These are phyloP conservation scores for Aplosporella prunicola DNA, from an alignment of 2,329 filamentous ascomycete genomes.

Conservation along the genomic window DNA sequence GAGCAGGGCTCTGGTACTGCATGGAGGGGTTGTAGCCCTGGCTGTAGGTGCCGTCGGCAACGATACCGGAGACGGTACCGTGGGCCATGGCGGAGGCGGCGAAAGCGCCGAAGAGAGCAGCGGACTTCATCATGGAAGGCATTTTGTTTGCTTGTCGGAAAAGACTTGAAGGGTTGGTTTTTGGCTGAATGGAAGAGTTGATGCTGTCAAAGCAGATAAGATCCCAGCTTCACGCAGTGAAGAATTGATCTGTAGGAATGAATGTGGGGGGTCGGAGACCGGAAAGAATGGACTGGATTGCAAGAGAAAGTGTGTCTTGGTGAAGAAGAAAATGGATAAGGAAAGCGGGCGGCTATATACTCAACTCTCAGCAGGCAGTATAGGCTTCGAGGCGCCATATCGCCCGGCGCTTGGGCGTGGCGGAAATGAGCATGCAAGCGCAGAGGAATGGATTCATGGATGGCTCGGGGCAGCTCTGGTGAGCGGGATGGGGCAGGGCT, in stretches of 20 bases:
- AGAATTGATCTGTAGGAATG: slow-evolving; percentile 9
- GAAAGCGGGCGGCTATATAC: background rate
- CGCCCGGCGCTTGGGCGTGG: background rate
- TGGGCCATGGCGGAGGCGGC: slow-evolving; percentile 37
- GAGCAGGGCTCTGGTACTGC: slow-evolving; percentile 28
- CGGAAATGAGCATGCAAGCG: slow-evolving; percentile 3
- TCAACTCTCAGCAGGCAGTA: background rate
- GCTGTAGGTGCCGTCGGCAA: slow-evolving; percentile 40
- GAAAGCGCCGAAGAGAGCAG: slow-evolving; percentile 22
- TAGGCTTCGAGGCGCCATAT: background rate
- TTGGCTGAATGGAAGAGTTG: slow-evolving; percentile 8
- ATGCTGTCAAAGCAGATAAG: slow-evolving; percentile 11
- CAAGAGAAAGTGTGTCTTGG: slow-evolving; percentile 8
- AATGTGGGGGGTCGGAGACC: slow-evolving; percentile 10
- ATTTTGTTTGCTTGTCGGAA: slow-evolving; percentile 16
- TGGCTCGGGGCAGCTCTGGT: background rate
- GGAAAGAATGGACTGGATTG: slow-evolving; percentile 10
- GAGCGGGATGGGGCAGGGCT: background rate
- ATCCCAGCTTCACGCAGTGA: slow-evolving; percentile 12
- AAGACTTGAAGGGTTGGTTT: slow-evolving; percentile 11
- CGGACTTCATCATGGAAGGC: slow-evolving; percentile 22
- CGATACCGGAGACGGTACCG: slow-evolving; percentile 36
- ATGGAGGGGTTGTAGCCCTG: slow-evolving; percentile 34
- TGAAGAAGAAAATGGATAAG: slow-evolving; percentile 2
- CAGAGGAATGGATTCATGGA: background rate